Base-by-base conservation (phyloP, 2,329 filamentous ascomycete species). In the Periconia sp. region DNA sequence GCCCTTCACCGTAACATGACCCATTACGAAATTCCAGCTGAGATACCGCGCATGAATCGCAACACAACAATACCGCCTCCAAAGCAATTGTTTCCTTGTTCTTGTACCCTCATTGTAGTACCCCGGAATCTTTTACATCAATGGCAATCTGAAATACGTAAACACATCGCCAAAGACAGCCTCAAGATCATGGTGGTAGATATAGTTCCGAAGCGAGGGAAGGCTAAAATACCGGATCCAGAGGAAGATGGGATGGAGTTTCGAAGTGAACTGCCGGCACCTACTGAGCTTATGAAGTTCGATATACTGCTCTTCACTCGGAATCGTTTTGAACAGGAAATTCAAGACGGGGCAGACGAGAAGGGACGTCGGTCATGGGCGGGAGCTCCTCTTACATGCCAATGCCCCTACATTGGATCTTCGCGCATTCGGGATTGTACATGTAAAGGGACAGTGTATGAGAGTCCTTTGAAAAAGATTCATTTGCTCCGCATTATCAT, bases 401-500 rank as follows among this genome's bases (percentile, higher is more conserved):
- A 63, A 5, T 72, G 76, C 53, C 66, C 76, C 0, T 81, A 78
- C 52, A 78, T 79, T 48, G 75, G 79, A 19, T 68, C 74, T 3
- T 75, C 76, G 0, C 66, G 78, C 27, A 70, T 67, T 8, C 68
- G 72, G 6, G 72, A 79, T 53, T 83, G 79, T 58, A 73, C 70
- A n/a, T 80, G 77, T 52, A 64, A 78, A 3, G 67, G 63, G 8
- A 60, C 68, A 1, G 37, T 76, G 53, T 82, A 85, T 31, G 69
- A 81, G 10, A 89, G 85, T 1, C 83, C 88, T 0, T 73, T 97
- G 17, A 85, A 85, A 40, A 74, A 83, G 8, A 73, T 97, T 3
- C 91, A 91, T 62, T 96, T 93, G 82, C 87, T 96, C 63, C 83
- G 93, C 1, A 87, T 95, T 45, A 92, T 97, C 44, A 88, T 96